Conservation (phyloP, 495 filamentous ascomycete genomes). For the Trichoderma orchidacearum region DNA sequence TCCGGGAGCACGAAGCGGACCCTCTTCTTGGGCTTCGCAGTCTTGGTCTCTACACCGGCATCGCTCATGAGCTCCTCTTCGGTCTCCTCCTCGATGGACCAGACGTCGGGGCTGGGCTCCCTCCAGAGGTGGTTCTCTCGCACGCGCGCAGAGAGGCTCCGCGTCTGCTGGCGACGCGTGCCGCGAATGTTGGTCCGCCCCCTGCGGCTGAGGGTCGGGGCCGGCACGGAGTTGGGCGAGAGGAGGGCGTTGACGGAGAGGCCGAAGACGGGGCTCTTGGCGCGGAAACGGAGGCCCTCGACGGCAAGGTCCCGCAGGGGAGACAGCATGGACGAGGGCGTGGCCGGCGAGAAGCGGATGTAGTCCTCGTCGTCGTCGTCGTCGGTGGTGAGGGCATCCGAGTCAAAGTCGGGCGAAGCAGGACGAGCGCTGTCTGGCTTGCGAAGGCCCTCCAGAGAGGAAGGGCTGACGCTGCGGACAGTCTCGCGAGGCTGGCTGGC, state of each 20-base stretch:
- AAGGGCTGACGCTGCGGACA: constrained; percentile 32
- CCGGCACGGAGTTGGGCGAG: constrained; percentile 15
- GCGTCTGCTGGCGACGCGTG: constrained; percentile 8
- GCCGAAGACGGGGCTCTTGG: not conserved
- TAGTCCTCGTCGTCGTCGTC: constrained; percentile 25
- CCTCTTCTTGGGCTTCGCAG: constrained; percentile 34
- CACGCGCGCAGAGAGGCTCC: constrained; percentile 12
- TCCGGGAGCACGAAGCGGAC: constrained; percentile 34
- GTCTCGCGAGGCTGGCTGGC: constrained; percentile 22
- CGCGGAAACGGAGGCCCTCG: not conserved
- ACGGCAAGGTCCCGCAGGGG: constrained; percentile 10
- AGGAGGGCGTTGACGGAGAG: constrained; percentile 11
- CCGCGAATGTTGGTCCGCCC: constrained; percentile 10
- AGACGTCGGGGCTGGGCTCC: constrained; percentile 37
- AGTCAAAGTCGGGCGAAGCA: constrained; percentile 14
- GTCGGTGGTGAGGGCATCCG: constrained; percentile 12
- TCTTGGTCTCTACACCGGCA: constrained; percentile 25
- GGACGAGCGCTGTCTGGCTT: constrained; percentile 16
- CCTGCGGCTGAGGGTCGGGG: constrained; percentile 9
- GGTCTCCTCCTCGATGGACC: constrained; percentile 35
- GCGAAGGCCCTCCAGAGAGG: constrained; percentile 29
- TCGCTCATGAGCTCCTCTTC: constrained; percentile 27
- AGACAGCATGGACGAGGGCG: constrained; percentile 9
- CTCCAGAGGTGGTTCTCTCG: constrained; percentile 30
- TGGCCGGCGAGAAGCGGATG: constrained; percentile 18